Evolutionary conservation across 345 rosid species (phyloP).

Genomic region (Gossypium raimondii): DNA sequence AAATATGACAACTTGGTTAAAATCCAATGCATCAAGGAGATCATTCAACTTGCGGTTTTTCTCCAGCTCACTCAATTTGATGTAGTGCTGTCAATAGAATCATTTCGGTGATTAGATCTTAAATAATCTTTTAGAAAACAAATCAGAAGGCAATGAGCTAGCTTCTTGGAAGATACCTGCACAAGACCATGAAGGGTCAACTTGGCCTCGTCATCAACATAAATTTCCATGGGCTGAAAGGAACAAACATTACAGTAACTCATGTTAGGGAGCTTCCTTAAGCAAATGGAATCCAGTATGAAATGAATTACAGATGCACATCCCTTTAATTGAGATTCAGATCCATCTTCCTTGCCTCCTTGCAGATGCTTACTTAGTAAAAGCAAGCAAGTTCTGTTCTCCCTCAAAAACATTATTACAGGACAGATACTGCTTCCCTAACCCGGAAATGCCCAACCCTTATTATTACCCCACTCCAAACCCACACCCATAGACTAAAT

Average conservation of each 20-base stretch:
- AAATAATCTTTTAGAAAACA: neutral
- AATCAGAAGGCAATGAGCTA: neutral
- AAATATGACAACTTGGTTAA: conserved; percentile 94
- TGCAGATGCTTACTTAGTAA: conserved; percentile 26
- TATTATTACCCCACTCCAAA: conserved; percentile 3
- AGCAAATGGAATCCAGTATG: conserved; percentile 59
- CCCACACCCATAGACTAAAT: neutral
- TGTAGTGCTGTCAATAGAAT: conserved; percentile 70
- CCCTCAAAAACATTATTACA: conserved; percentile 22
- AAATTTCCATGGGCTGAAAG: conserved; percentile 99
- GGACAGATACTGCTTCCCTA: neutral
- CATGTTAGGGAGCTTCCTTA: conserved; percentile 64
- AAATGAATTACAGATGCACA: conserved; percentile 51
- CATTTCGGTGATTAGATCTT: neutral
- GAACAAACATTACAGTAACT: conserved; percentile 70
- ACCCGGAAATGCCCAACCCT: conserved; percentile 9
- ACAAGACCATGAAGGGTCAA: conserved; percentile 99
- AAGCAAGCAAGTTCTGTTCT: conserved; percentile 26
- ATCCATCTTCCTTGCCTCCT: conserved; percentile 43
- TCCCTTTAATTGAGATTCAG: conserved; percentile 45
- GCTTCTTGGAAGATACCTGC: conserved; percentile 45
- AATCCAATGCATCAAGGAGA: conserved; percentile 96
- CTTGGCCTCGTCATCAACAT: conserved; percentile 99
- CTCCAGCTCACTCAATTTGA: conserved; percentile 92
- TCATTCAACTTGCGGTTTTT: conserved; percentile 96